Base-by-base conservation (phyloP, 1,139 yeast genomes). In the Blastobotrys indianensis region DNA sequence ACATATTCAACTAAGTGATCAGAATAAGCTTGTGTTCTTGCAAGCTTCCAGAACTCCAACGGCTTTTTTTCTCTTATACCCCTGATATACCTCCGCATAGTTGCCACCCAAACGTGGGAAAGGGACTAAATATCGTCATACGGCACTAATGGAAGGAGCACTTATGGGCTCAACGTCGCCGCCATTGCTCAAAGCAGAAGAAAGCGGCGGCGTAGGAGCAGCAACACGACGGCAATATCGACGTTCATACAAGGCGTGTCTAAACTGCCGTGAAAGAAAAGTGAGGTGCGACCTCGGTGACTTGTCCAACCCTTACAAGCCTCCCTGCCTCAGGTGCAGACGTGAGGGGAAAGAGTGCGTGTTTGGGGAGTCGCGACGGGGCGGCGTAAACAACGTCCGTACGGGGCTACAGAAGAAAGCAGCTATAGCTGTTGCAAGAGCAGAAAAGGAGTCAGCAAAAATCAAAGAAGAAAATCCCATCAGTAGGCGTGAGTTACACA, bases 301-400 rank as follows among this genome's bases (percentile, higher is more conserved):
- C 38, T 37, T 80, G 10, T 83, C 81, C 48, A 74, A 73, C 48
- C 95, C 95, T 0, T 72, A 74, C 44, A 80, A 79, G 7, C 94
- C 94, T 5, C 94, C 94, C 15, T 90, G 97, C 72, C 82, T 80
- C 2, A 68, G 97, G 45, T 88, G 97, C 59, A 73, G 76, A 51
- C 72, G 96, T 43, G 95, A 88, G 59, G 71, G 94, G 16, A 77
- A 77, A 56, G 87, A 82, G 56, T 88, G 97, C 66, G 80, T 82
- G 20, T 84, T 88, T 65, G 82, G 82, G 3, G 84, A 79, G 45
- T 70, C 79, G 33, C 70, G 73, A 50, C 64, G 86, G 45, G 84
- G 86, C 2, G 82, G 81, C 1, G 65, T 72, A 25, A 65, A 67
- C 16, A 75, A 76, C 52, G 72, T 76, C 10, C 59, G 68, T 6